Percentiles rank a stretch among this genome's conserved stretches.
Evolutionary conservation across 768 basidiomycete genomes (phyloP).

Genomic region (Lactifluus piperatus): DNA sequence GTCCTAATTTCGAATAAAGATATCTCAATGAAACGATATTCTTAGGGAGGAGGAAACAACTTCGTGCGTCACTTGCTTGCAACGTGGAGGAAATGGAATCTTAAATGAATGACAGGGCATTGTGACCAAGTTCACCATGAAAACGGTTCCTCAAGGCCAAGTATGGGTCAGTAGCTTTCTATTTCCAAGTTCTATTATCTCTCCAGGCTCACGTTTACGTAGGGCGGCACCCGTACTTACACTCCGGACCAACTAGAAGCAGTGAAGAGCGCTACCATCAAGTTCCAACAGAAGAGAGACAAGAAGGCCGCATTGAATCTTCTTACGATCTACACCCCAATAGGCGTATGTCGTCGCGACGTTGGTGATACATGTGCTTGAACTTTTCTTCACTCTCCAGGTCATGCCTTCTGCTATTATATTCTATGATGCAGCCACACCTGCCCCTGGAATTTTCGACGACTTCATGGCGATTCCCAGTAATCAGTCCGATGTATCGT

Average conservation of each 20-base stretch:
- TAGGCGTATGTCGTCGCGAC: neutral
- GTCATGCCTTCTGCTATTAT: neutral
- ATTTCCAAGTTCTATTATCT: neutral
- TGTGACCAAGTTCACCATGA: conserved; percentile 4
- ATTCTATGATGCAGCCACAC: conserved; percentile 19
- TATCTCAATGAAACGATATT: neutral
- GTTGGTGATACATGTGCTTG: neutral
- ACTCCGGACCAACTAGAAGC: neutral
- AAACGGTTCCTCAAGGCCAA: neutral
- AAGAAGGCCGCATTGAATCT: neutral
- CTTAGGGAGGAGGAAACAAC: conserved; percentile 14
- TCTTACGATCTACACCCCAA: neutral
- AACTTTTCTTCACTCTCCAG: neutral
- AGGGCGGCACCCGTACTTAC: neutral
- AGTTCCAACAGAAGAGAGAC: conserved; percentile 1
- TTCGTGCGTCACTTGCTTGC: neutral
- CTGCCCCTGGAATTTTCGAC: conserved; percentile 15
- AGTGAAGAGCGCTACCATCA: neutral
- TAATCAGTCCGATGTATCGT: neutral
- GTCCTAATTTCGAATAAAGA: neutral
- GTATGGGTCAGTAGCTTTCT: neutral
- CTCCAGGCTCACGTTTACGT: neutral
- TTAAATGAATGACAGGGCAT: neutral
- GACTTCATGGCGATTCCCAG: conserved; percentile 15
- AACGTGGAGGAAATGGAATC: neutral